phyloP scores from a whole-genome alignment of 2,329 filamentous ascomycete species.

The Colletotrichum lupini region DNA sequence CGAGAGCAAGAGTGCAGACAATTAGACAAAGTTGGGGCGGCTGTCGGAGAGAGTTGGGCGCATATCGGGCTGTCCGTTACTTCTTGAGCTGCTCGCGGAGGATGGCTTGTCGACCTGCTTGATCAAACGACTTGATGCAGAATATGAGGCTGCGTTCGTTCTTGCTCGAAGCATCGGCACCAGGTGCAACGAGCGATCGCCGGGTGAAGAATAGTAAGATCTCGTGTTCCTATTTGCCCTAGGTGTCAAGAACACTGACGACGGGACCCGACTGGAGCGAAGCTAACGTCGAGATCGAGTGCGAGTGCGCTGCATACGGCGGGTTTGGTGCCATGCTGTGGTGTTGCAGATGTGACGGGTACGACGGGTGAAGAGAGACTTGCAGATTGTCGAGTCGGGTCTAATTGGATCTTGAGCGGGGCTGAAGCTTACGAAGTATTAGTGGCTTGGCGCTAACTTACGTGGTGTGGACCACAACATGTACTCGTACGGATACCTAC shows the following conservation, averaged over 20 bases:
- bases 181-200: neutral
- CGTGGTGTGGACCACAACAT: neutral
- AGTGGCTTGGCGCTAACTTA: constrained; percentile 28
- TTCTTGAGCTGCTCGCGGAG: neutral
- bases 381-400: constrained; percentile 10
- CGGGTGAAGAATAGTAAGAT: neutral
- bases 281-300: neutral
- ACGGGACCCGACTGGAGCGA: constrained; percentile 1
- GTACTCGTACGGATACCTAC: neutral
- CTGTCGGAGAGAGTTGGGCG: neutral
- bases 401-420: constrained; percentile 17
- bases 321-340: constrained; percentile 6
- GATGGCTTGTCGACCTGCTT: constrained; percentile 2
- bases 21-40: constrained; percentile 22
- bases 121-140: neutral
- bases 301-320: neutral
- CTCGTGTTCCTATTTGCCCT: neutral
- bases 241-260: neutral
- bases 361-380: neutral
- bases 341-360: neutral
- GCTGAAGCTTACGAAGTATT: constrained; percentile 17
- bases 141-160: constrained; percentile 28
- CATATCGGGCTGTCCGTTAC: constrained; percentile 2
- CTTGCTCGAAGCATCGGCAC: neutral
- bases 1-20: constrained; percentile 7